Evolutionary conservation across 768 basidiomycete species (phyloP), one percentile per base, ranked within the genome.

Genomic region (Collybiopsis confluens): DNA sequence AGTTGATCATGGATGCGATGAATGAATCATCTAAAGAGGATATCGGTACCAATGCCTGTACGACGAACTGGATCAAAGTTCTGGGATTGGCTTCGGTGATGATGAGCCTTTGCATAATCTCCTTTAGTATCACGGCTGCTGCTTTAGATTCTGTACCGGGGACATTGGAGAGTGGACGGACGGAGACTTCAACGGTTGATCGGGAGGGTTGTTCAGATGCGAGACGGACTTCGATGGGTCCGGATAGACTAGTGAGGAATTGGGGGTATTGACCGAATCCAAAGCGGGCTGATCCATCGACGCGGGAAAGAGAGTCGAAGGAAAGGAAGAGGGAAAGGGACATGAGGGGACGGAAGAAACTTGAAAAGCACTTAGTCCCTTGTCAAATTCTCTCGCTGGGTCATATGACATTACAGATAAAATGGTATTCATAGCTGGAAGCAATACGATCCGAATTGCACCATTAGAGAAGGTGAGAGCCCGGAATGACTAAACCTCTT

Each of bases 271-370:
- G 62, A 36, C 72, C 71, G 55, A 86, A 85, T 21, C 71, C 73
- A 61, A 91, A 92, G 23, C 82, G 74, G 2, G 87, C 88, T 2
- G 88, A 90, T 1, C 88, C 88, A 57, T 92, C 90, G 20, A 83
- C 86, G 47, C 86, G 75, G n/a, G 82, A 44, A 41, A 53, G 52
- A 3, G 41, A 27, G 27, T 53, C 52, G 42, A 53, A 53, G 24
- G 52, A 53, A 4, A 53, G 33, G 4, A 16, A 21, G 1, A 48
- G 15, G 16, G 20, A 7, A 11, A 38, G 16, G 4, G 47, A 37
- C 47, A 48, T 48, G 47, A 24, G 16, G 35, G 47, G 15, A n/a
- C 15, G 24, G 26, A 45, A 13, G 26, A n/a, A n/a, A n/a, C n/a
- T n/a, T n/a, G 11, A 45, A 28, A 28, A 11, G 21, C 9, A 21